phyloP scores from a whole-genome alignment of 305 asterid species.

The Fraxinus paxiana region DNA sequence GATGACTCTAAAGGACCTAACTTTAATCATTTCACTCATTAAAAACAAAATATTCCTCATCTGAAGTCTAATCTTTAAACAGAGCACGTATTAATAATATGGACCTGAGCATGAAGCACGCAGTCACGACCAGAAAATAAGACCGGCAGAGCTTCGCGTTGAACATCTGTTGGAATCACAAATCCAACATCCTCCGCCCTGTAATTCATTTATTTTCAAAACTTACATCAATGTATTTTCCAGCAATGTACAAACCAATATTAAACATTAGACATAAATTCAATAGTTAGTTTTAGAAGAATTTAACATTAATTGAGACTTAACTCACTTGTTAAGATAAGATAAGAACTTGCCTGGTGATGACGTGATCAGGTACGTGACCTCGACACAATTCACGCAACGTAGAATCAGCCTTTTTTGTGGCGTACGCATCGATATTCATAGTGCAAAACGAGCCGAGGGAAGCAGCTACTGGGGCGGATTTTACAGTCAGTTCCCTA shows the following conservation, averaged over 20 bases:
- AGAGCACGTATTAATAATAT: background rate
- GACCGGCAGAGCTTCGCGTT: slow-evolving; percentile 65
- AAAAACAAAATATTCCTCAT: background rate
- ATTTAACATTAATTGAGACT: background rate
- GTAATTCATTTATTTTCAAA: slow-evolving; percentile 25
- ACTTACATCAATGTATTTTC: background rate
- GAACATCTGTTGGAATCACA: slow-evolving; percentile 62
- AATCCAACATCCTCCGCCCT: slow-evolving; percentile 89
- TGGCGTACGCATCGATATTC: slow-evolving; percentile 22
- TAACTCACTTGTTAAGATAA: background rate
- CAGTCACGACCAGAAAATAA: slow-evolving; percentile 77
- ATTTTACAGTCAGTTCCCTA: slow-evolving; percentile 13
- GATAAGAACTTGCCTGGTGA: slow-evolving; percentile 36
- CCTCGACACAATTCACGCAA: slow-evolving; percentile 61
- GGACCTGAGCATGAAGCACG: slow-evolving; percentile 92
- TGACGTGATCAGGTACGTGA: slow-evolving; percentile 75
- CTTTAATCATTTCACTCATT: slow-evolving; percentile 17
- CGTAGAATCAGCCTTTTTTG: slow-evolving; percentile 22
- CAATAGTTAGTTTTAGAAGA: background rate
- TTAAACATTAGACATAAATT: background rate
- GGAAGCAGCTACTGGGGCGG: slow-evolving; percentile 37
- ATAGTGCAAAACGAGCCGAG: slow-evolving; percentile 29
- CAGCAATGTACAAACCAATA: background rate
- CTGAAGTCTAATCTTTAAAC: background rate
- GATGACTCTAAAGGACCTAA: background rate